Conservation (phyloP, 805 yeast species). For the Cyberlindnera mrakii region DNA sequence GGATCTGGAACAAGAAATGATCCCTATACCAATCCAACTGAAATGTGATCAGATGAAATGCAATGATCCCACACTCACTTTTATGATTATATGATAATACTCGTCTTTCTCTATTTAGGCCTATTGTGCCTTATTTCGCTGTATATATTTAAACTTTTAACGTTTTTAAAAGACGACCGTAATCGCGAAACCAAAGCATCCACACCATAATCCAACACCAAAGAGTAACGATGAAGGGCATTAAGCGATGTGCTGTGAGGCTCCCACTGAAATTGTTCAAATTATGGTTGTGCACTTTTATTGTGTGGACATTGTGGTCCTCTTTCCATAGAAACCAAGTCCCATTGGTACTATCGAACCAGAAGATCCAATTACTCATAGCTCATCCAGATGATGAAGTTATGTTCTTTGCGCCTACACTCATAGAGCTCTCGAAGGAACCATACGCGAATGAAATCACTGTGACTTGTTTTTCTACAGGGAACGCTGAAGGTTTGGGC, state of each 20-base stretch:
- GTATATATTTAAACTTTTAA: no score
- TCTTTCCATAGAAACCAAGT: neutral
- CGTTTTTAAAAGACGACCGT: no score
- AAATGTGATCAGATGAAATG: no score
- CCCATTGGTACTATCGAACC: constrained; percentile 1
- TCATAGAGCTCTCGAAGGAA: constrained; percentile 45
- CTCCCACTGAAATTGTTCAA: no score
- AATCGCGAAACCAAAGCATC: no score
- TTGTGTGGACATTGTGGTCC: constrained; percentile 1
- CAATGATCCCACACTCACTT: neutral
- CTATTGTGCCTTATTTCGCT: no score
- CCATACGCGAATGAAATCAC: constrained; percentile 45
- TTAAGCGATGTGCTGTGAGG: no score
- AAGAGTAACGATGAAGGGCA: no score
- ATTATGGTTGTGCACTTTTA: neutral
- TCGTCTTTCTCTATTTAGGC: no score
- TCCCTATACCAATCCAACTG: neutral
- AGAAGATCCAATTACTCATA: constrained; percentile 46
- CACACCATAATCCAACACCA: no score
- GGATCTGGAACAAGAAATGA: constrained; percentile 20
- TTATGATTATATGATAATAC: neutral
- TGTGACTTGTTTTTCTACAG: constrained; percentile 68
- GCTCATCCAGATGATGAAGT: constrained; percentile 99
- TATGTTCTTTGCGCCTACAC: constrained; percentile 89
- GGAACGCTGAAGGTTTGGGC: constrained; percentile 76